Percentiles rank a stretch among this genome's conserved stretches.
Conservation (phyloP, 306 rosid genomes). For the Dryas drummondii region DNA sequence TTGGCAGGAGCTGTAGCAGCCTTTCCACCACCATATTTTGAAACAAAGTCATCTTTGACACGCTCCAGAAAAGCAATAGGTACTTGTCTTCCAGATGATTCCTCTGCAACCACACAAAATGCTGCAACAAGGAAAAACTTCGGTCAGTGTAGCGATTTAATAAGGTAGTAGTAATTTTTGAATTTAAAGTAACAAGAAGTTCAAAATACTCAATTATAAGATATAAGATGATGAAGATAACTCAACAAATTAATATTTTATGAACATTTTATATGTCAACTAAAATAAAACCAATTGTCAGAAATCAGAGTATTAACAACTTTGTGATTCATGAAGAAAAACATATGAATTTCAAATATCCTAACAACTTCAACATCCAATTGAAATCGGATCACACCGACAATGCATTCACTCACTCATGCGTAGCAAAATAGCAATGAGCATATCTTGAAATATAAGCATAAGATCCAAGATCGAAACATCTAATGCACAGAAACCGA, state of each 20-base stretch:
- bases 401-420: neutral
- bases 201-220: no score
- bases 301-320: no score
- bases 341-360: neutral
- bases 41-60: slow-evolving; percentile 77
- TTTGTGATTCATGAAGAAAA: neutral
- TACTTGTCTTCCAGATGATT: slow-evolving; percentile 84
- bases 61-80: slow-evolving; percentile 95
- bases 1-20: slow-evolving; percentile 86
- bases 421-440: neutral
- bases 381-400: neutral
- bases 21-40: slow-evolving; percentile 77
- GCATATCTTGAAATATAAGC: neutral
- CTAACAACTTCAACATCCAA: neutral
- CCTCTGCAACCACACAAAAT: slow-evolving; percentile 86
- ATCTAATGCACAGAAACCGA: neutral
- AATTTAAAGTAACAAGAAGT: neutral
- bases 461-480: slow-evolving; percentile 14
- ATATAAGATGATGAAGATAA: neutral
- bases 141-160: neutral
- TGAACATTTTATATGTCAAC: no score
- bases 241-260: neutral
- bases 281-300: no score
- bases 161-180: neutral
- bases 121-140: slow-evolving; percentile 49